These are phyloP conservation scores for Ligustrum vulgare DNA, from an alignment of 257 asterid species.

Conservation along the genomic window DNA sequence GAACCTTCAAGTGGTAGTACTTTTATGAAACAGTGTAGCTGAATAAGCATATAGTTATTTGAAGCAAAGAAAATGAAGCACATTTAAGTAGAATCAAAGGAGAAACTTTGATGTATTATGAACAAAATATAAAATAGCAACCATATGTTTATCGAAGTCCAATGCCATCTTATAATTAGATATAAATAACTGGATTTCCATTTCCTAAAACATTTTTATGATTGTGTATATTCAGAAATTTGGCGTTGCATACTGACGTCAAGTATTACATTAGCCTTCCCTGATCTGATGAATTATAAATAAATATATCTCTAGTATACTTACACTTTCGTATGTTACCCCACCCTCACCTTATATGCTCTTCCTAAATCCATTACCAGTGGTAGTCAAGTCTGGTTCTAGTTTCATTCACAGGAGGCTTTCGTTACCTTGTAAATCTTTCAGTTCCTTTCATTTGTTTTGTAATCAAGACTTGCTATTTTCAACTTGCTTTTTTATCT, in stretches of 20 bases:
- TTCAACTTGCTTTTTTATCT: conserved; percentile 1
- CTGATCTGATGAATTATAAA: neutral
- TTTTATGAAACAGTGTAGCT: conserved; percentile 9
- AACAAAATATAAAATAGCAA: neutral
- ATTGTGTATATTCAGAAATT: neutral
- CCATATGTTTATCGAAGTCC: neutral
- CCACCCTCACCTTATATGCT: neutral
- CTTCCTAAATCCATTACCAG: neutral
- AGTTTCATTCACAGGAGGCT: neutral
- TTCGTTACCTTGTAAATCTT: neutral
- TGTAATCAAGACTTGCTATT: neutral
- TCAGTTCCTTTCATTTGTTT: conserved; percentile 1
- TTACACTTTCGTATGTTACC: neutral
- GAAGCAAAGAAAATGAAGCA: conserved; percentile 19
- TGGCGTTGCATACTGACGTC: neutral
- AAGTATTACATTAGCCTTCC: neutral
- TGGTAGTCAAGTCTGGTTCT: neutral
- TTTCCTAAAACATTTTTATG: too few relatives aligned
- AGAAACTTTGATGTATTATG: neutral
- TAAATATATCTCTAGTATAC: too few relatives aligned
- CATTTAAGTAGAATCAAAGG: conserved; percentile 7
- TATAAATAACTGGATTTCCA: too few relatives aligned
- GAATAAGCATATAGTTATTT: conserved; percentile 3
- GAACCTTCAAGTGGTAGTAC: neutral
- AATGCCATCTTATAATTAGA: neutral